Base-by-base conservation (phyloP, 352 stramenopile genomes). In the Hyphochytrium catenoides region DNA sequence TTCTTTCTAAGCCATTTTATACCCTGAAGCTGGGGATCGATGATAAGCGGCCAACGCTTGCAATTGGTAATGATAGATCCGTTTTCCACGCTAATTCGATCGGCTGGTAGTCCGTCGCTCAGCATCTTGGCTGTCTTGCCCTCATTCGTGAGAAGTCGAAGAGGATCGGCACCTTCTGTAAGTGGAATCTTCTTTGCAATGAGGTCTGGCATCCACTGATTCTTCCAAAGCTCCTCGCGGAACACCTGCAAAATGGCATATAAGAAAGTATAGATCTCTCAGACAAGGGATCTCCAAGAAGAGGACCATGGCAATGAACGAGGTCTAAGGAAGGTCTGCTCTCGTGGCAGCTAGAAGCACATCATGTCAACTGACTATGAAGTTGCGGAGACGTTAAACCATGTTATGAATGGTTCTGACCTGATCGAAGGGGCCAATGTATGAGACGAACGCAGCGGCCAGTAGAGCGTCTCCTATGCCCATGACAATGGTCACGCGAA, bases 71-170 rank as follows among this genome's bases (percentile, higher is more conserved):
- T 66, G 11, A 93, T 84, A 3, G 70, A 63, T n/a, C 66, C 78
- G 28, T 93, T 93, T 27, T 93, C 76, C 16, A 76, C 50, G 0
- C 70, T 90, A 8, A 91, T 74, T 3, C 68, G 63, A 36, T 93
- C 78, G 22, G 65, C 78, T 3, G 78, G 75, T 7, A 93, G 44
- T 0, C 74, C 73, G 41, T 71, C 51, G 0, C 72, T 78, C 23
- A 64, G 50, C 7, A 22, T 31, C 35, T 93, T 89, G 3, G 84
- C 82, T 38, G 93, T 96, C 47, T 91, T 91, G 6, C 79, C 81
- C 36, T 95, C 85, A 12, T 83, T 94, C 12, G 85, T 95, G 18
- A 98, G 65, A 59, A 97, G 73, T 9, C 73, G 64, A 9, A 98
- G 55, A 16, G 89, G 88, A 44, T 96, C 84, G 23, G 95, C 86